Conservation (phyloP, 306 rosid species). For the Astragalus glycyphyllos region DNA sequence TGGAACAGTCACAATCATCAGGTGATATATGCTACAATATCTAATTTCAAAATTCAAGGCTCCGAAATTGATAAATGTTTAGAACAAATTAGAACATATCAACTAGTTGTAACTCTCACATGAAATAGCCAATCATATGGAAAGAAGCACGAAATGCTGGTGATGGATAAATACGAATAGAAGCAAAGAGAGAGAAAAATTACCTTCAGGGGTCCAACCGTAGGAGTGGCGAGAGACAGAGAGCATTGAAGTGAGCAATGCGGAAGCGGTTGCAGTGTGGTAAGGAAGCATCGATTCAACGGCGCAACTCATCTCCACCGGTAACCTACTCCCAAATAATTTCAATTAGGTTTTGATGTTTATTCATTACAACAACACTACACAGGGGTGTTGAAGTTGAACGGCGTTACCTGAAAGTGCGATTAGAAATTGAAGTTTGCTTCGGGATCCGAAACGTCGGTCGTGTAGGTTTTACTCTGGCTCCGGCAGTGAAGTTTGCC, state of each 20-base stretch:
- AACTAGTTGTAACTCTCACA: not conserved
- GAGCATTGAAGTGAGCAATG: conserved; percentile 90
- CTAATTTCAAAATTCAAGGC: conserved; percentile 22
- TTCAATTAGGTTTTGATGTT: conserved; percentile 4
- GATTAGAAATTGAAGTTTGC: conserved; percentile 60
- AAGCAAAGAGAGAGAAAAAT: not conserved
- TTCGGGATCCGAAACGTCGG: conserved; percentile 61
- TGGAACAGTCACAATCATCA: conserved; percentile 13
- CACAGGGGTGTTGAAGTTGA: not conserved
- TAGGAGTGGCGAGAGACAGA: conserved; percentile 71
- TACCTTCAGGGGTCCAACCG: conserved; percentile 93
- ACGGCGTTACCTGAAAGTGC: conserved; percentile 64
- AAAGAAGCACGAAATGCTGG: not conserved
- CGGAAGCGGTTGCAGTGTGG: conserved; percentile 89
- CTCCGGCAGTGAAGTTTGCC: conserved; percentile 57
- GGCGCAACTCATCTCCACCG: conserved; percentile 80
- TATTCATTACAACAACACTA: not conserved
- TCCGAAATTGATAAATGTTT: not conserved
- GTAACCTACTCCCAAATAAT: conserved; percentile 52
- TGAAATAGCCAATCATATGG: not conserved
- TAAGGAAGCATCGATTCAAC: conserved; percentile 88
- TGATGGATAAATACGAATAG: not conserved
- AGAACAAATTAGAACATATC: not conserved
- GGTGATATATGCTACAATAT: not conserved
- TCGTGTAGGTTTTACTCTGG: conserved; percentile 48